phyloP scores from a whole-genome alignment of 139 green algal genomes.

The Diplosphaera chodatii region DNA sequence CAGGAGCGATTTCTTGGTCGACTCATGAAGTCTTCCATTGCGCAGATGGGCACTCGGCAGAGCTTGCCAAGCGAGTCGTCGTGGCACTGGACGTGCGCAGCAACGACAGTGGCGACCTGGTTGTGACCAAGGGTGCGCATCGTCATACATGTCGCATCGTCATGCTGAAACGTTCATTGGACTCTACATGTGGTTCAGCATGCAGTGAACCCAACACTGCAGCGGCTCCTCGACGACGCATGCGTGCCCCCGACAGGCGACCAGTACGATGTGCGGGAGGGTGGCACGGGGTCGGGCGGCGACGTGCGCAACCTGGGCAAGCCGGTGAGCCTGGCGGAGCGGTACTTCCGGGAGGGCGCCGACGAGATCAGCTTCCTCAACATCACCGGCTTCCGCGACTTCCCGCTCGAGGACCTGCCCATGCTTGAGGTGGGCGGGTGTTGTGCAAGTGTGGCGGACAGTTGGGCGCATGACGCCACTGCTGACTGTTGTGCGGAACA shows the following conservation, averaged over 20 bases:
- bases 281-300: conserved; percentile 22
- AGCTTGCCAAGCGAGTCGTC: conserved; percentile 92
- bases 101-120: conserved; percentile 94
- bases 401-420: conserved; percentile 85
- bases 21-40: too few relatives aligned
- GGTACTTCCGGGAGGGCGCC: conserved; percentile 92
- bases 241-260: conserved; percentile 28
- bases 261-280: conserved; percentile 96
- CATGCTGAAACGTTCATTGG: too few relatives aligned
- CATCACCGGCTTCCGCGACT: conserved; percentile 95
- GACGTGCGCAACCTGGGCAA: conserved; percentile 26
- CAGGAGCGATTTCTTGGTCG: too few relatives aligned
- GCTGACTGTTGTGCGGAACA: too few relatives aligned
- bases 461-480: too few relatives aligned
- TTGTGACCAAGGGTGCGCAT: conserved; percentile 84
- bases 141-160: too few relatives aligned
- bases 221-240: background rate
- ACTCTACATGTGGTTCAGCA: too few relatives aligned
- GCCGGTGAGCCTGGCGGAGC: conserved; percentile 60
- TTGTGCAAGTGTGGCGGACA: too few relatives aligned
- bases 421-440: conserved; percentile 84
- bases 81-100: conserved; percentile 94
- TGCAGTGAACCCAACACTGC: too few relatives aligned
- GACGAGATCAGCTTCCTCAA: conserved; percentile 99
- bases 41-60: conserved; percentile 14